phyloP scores from a whole-genome alignment of 257 asterid genomes.

The Petunia axillaris region DNA sequence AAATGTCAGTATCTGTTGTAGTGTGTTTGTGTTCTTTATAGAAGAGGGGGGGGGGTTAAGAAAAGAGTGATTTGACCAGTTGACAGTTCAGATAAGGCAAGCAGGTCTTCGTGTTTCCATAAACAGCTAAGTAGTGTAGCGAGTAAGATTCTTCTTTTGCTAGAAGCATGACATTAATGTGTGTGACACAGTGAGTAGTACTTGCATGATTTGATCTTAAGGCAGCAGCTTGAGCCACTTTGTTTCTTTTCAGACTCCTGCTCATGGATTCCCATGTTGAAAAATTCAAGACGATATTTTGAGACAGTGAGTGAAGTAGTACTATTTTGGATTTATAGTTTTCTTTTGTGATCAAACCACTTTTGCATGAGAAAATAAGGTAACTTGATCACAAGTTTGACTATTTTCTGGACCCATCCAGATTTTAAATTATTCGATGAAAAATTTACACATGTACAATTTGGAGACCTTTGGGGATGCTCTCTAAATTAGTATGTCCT shows the following conservation, averaged over 20 bases:
- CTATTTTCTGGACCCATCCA: neutral
- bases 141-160: constrained; percentile 13
- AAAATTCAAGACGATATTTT: neutral
- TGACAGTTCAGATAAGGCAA: constrained; percentile 21
- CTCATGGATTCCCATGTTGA: neutral
- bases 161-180: neutral
- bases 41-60: neutral
- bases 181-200: neutral
- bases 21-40: constrained; percentile 8
- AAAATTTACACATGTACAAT: too few species aligned
- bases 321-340: neutral
- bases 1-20: constrained; percentile 2
- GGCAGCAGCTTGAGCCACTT: constrained; percentile 5
- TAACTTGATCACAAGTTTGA: neutral
- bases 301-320: neutral
- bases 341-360: neutral
- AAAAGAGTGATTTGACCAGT: constrained; percentile 38
- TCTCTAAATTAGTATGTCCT: too few species aligned
- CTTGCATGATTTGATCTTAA: neutral
- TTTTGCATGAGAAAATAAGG: neutral
- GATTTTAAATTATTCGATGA: neutral
- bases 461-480: too few species aligned
- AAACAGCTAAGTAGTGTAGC: neutral
- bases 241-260: neutral
- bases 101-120: neutral